Conservation (phyloP, 768 basidiomycete genomes). For the Suillus fuscotomentosus region DNA sequence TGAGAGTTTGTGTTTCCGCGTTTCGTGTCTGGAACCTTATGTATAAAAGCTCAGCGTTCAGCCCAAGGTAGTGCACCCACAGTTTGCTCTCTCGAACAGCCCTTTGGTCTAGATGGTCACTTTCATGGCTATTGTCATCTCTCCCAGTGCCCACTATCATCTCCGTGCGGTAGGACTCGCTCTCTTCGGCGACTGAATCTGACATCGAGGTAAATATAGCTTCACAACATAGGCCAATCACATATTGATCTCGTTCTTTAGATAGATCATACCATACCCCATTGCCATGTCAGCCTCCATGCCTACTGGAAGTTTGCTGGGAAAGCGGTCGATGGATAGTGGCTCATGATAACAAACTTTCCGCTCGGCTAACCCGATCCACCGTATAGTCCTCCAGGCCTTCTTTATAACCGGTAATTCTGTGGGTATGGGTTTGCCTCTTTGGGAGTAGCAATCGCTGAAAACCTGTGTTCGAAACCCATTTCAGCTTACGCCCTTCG, state of each 20-base stretch:
- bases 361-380: neutral
- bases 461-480: neutral
- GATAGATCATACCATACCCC: neutral
- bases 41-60: neutral
- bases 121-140: neutral
- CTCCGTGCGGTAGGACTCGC: too few relatives aligned
- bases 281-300: neutral
- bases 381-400: neutral
- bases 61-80: neutral
- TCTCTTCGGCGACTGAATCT: neutral
- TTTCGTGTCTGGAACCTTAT: neutral
- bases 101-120: neutral
- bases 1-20: neutral
- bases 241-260: neutral
- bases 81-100: too few relatives aligned
- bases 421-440: neutral
- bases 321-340: neutral
- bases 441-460: neutral
- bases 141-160: neutral
- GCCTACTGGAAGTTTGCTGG: neutral
- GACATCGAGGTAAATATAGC: neutral
- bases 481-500: neutral
- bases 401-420: neutral
- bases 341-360: neutral
- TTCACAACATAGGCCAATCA: neutral